Evolutionary conservation across 2,329 filamentous ascomycete species (phyloP).

Genomic region (Exserohilum rostratum): DNA sequence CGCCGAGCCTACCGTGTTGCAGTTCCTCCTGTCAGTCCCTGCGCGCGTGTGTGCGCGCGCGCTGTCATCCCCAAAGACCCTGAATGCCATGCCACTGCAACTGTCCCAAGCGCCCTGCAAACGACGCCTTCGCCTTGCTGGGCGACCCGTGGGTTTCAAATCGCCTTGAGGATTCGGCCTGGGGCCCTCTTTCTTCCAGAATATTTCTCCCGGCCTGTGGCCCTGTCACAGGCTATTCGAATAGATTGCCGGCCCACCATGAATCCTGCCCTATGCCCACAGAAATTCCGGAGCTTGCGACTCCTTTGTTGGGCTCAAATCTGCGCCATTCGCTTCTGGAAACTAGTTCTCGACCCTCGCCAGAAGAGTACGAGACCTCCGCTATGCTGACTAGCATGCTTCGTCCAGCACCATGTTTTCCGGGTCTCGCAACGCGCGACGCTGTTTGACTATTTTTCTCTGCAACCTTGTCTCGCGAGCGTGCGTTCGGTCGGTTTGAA

Average conservation of each 20-base stretch:
- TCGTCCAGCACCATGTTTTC: slow-evolving; percentile 5
- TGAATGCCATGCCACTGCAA: slow-evolving; percentile 6
- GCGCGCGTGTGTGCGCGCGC: slow-evolving; percentile 9
- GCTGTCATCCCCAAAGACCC: slow-evolving; percentile 17
- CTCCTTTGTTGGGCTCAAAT: slow-evolving; percentile 9
- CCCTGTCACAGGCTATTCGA: slow-evolving; percentile 33
- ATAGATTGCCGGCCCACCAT: slow-evolving; percentile 40
- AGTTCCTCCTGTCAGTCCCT: slow-evolving; percentile 16
- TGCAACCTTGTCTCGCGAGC: slow-evolving; percentile 3
- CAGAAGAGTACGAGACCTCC: background rate
- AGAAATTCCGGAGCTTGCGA: slow-evolving; percentile 8
- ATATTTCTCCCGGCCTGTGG: slow-evolving; percentile 35
- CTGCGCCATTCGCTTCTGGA: slow-evolving; percentile 4
- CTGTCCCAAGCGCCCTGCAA: slow-evolving; percentile 17
- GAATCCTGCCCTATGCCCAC: slow-evolving; percentile 18
- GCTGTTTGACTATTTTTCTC: background rate
- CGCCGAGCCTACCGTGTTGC: slow-evolving; percentile 15
- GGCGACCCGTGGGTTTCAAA: slow-evolving; percentile 20
- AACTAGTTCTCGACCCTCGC: background rate
- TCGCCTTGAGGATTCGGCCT: slow-evolving; percentile 19
- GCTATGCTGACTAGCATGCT: slow-evolving; percentile 13
- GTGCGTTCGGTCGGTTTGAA: slow-evolving; percentile 21
- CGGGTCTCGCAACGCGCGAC: background rate
- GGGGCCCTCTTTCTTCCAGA: slow-evolving; percentile 39
- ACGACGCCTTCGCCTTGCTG: slow-evolving; percentile 17